Evolutionary conservation across 148 eudicot genomes (phyloP).

Genomic region (Rheum nobile): DNA sequence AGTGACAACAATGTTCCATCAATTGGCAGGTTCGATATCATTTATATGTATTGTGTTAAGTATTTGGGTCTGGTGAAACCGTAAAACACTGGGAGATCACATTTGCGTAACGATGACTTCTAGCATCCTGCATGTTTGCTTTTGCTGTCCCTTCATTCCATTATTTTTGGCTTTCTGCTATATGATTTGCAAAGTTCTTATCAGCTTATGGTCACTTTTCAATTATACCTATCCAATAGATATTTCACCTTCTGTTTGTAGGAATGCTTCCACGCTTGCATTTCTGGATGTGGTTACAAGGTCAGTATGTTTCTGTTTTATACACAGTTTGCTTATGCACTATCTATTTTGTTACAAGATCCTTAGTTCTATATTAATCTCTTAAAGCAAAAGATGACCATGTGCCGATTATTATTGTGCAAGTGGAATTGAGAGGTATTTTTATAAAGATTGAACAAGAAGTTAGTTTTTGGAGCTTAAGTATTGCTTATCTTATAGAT

Average conservation of each 20-base stretch:
- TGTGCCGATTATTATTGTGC: neutral
- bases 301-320: slow-evolving; percentile 24
- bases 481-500: neutral
- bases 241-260: slow-evolving; percentile 17
- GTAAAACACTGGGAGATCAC: neutral
- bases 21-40: neutral
- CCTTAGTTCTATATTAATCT: neutral
- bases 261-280: slow-evolving; percentile 95
- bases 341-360: neutral
- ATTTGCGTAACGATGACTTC: neutral
- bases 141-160: neutral
- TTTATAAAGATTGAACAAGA: neutral
- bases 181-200: neutral
- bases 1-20: neutral
- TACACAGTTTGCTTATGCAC: neutral
- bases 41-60: neutral
- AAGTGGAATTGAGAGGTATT: neutral
- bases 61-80: neutral
- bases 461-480: neutral
- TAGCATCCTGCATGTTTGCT: neutral
- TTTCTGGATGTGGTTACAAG: slow-evolving; percentile 91
- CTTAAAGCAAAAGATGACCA: neutral
- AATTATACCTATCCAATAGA: neutral
- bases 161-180: neutral
- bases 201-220: neutral